Conservation (phyloP, 164 flowering plant genomes). For the Vitis rupestris region DNA sequence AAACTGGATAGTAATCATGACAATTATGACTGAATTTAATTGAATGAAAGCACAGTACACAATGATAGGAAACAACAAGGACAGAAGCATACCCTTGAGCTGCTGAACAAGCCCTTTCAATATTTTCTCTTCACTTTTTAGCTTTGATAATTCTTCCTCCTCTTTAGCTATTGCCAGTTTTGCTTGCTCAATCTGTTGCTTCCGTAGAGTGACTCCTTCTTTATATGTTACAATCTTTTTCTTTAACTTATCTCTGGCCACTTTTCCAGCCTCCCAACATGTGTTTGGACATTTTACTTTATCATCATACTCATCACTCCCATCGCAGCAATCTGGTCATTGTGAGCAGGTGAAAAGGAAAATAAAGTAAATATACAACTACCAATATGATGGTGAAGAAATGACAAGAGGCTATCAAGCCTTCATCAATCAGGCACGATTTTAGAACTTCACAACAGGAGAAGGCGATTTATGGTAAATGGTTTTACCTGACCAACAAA, state of each 20-base stretch:
- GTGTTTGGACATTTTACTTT: conserved; percentile 72
- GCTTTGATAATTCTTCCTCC: conserved; percentile 72
- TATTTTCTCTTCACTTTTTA: conserved; percentile 72
- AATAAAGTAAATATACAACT: background rate
- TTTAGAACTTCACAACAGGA: too few species aligned
- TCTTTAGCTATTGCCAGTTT: conserved; percentile 60
- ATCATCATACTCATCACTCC: conserved; percentile 95
- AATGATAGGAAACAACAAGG: background rate
- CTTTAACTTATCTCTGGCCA: conserved; percentile 80
- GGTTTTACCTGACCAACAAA: too few species aligned
- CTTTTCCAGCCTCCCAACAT: conserved; percentile 98
- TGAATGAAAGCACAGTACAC: background rate
- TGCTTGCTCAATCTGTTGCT: conserved; percentile 63
- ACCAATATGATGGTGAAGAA: background rate
- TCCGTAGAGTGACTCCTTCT: conserved; percentile 67
- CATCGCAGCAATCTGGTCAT: conserved; percentile 93
- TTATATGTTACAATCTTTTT: conserved; percentile 79
- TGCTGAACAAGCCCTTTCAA: conserved; percentile 79
- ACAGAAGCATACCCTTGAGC: conserved; percentile 59
- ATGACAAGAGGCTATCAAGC: background rate
- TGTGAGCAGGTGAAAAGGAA: conserved; percentile 3
- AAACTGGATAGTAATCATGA: background rate
- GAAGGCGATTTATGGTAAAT: too few species aligned
- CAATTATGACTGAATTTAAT: background rate
- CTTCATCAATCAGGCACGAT: background rate